These are phyloP conservation scores for Tripidium arundinaceum DNA, from an alignment of 202 grass and related monocot species.

Conservation along the genomic window DNA sequence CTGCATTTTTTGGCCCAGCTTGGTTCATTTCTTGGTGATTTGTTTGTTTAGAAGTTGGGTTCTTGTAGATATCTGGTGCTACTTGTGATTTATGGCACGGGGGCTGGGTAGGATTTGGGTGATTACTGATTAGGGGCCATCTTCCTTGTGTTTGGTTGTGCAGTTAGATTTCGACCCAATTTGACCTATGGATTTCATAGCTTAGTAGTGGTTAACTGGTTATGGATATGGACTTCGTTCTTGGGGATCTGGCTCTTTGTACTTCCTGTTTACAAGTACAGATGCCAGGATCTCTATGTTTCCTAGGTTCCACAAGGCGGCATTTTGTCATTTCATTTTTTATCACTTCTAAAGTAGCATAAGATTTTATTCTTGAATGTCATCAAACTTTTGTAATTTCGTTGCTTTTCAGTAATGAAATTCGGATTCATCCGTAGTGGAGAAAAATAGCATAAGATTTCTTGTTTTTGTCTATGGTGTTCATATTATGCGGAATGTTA, in stretches of 20 bases:
- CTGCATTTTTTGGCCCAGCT: constrained; percentile 18
- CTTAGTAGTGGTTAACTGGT: neutral
- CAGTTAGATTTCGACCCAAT: neutral
- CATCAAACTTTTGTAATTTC: neutral
- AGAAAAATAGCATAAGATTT: neutral
- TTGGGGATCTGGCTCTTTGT: neutral
- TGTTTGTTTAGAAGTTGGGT: neutral
- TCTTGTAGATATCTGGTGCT: constrained; percentile 10
- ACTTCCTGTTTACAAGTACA: neutral
- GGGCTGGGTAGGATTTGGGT: constrained; percentile 3
- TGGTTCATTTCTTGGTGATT: neutral
- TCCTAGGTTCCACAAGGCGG: neutral
- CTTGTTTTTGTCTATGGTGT: neutral
- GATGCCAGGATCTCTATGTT: neutral
- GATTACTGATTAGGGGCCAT: neutral
- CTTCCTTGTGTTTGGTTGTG: constrained; percentile 2
- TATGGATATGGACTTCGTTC: neutral
- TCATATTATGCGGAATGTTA: no score
- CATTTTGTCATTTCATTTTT: neutral
- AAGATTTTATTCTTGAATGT: neutral
- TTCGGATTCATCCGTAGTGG: neutral
- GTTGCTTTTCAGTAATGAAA: neutral
- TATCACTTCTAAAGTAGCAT: neutral
- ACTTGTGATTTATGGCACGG: neutral
- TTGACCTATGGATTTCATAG: neutral